phyloP scores from a whole-genome alignment of 352 stramenopile genomes.

The Pythium apleroticum region DNA sequence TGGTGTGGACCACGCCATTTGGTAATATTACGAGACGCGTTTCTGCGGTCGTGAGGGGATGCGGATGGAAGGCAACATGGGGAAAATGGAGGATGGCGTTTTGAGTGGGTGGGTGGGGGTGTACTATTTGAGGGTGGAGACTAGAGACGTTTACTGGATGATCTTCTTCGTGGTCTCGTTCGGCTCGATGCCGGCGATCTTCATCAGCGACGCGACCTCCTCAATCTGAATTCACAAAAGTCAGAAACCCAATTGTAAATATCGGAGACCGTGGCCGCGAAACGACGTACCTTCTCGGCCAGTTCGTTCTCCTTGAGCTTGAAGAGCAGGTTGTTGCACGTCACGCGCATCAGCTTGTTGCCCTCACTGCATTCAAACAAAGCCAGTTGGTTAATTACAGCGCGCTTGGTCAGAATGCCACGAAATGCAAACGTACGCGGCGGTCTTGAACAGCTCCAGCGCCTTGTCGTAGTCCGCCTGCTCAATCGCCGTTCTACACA shows the following conservation, averaged over 20 bases:
- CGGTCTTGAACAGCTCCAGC: slow-evolving; percentile 68
- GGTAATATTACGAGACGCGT: not conserved
- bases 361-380: slow-evolving; percentile 37
- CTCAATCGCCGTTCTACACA: slow-evolving; percentile 59
- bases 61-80: not conserved
- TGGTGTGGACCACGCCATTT: not conserved
- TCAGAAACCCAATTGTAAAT: not conserved
- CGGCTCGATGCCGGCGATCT: slow-evolving; percentile 68
- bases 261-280: not conserved
- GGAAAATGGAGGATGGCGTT: not conserved
- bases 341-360: slow-evolving; percentile 81
- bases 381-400: not conserved
- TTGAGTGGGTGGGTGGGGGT: too few relatives aligned
- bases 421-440: slow-evolving; percentile 49
- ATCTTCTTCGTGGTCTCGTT: slow-evolving; percentile 87
- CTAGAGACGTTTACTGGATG: slow-evolving; percentile 44
- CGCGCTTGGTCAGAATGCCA: too few relatives aligned
- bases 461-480: slow-evolving; percentile 75
- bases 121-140: not conserved
- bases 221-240: slow-evolving; percentile 43
- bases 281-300: slow-evolving; percentile 47
- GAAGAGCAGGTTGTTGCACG: slow-evolving; percentile 85
- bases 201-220: slow-evolving; percentile 77
- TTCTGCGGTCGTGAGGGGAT: not conserved
- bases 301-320: slow-evolving; percentile 84